Percentiles rank a stretch among this genome's conserved stretches.
phyloP scores from a whole-genome alignment of 805 yeast genomes.

The Wickerhamiella occidentalis region DNA sequence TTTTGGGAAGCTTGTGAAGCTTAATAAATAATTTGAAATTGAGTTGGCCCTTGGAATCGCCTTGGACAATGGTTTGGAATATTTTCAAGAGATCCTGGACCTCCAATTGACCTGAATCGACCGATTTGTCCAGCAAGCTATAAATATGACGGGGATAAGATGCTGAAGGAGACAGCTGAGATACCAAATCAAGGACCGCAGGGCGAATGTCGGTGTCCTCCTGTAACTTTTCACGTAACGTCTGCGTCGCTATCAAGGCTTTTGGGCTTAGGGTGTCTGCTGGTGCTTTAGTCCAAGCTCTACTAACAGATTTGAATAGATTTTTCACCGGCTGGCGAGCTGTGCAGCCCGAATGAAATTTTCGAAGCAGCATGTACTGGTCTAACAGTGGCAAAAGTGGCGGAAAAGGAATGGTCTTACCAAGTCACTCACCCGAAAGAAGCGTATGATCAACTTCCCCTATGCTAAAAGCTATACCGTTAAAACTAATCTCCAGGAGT shows the following conservation, averaged over 20 bases:
- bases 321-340: slow-evolving; percentile 5
- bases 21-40: slow-evolving; percentile 20
- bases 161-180: slow-evolving; percentile 1
- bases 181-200: slow-evolving; percentile 11
- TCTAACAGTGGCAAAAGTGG: background rate
- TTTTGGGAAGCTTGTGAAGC: slow-evolving; percentile 16
- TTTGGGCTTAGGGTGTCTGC: slow-evolving; percentile 3
- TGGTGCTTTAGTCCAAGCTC: slow-evolving; percentile 4
- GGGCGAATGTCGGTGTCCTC: background rate
- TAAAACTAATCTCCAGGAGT: background rate
- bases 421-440: too few relatives aligned
- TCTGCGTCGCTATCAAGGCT: slow-evolving; percentile 6
- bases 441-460: too few relatives aligned
- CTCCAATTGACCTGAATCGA: slow-evolving; percentile 10
- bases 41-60: slow-evolving; percentile 12
- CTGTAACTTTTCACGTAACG: slow-evolving; percentile 3
- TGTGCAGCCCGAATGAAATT: background rate
- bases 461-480: too few relatives aligned
- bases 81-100: slow-evolving; percentile 11
- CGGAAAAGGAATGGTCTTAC: too few relatives aligned
- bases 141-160: slow-evolving; percentile 16
- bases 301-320: slow-evolving; percentile 1
- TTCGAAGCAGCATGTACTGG: background rate
- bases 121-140: slow-evolving; percentile 16
- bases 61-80: slow-evolving; percentile 15